phyloP scores from a whole-genome alignment of 345 rosid genomes.

The Camelina laxa region DNA sequence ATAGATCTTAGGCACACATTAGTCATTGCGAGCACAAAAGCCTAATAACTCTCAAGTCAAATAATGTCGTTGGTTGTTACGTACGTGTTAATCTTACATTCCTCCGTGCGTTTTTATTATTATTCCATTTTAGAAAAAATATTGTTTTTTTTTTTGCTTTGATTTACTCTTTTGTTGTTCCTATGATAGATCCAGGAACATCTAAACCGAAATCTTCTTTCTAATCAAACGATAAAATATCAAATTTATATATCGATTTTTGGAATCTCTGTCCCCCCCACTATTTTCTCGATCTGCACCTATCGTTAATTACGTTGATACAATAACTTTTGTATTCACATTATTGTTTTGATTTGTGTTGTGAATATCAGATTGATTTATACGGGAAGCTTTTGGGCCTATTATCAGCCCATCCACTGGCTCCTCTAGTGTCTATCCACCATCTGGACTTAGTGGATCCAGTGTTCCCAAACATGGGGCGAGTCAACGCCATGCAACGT shows the following conservation, averaged over 20 bases:
- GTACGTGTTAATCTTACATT: constrained; percentile 32
- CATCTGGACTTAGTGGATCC: constrained; percentile 70
- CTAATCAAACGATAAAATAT: background rate
- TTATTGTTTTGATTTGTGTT: background rate
- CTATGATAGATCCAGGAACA: constrained; percentile 29
- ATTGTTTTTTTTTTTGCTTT: no score
- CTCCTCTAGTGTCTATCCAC: constrained; percentile 76
- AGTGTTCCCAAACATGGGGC: constrained; percentile 60
- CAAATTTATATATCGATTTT: constrained; percentile 13
- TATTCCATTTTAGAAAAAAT: background rate
- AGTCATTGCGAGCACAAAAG: constrained; percentile 9
- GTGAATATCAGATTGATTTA: constrained; percentile 57
- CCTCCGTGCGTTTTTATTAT: background rate
- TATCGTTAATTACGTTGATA: background rate
- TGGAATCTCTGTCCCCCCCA: constrained; percentile 15
- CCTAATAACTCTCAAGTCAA: constrained; percentile 24
- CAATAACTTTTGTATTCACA: background rate
- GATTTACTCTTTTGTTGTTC: constrained; percentile 9
- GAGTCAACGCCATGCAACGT: constrained; percentile 53
- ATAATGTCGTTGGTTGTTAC: constrained; percentile 11
- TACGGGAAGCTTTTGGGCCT: constrained; percentile 64
- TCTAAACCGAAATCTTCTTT: background rate
- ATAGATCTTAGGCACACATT: background rate
- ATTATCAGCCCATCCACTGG: constrained; percentile 73
- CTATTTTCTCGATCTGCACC: background rate